Evolutionary conservation across 164 flowering plant species (phyloP).

Genomic region (Berberis vulgaris): DNA sequence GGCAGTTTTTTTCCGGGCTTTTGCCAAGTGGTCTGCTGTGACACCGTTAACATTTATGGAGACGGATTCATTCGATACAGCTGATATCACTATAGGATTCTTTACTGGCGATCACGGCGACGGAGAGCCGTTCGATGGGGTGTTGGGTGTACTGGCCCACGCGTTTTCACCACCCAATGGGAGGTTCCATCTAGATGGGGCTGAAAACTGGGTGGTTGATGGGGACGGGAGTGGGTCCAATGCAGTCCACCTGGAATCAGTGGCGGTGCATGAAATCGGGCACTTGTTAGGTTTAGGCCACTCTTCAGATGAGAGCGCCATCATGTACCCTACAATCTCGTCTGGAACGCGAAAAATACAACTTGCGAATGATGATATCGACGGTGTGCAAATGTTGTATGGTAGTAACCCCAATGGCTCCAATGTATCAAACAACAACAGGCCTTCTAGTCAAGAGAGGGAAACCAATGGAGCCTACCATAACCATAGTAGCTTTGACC

Average conservation of each 20-base stretch:
- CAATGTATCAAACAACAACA: conserved; percentile 11
- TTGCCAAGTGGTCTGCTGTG: conserved; percentile 45
- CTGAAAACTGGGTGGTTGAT: conserved; percentile 52
- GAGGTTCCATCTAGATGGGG: conserved; percentile 48
- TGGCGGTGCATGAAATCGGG: conserved; percentile 94
- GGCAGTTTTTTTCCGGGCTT: conserved; percentile 39
- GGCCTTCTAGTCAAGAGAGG: conserved; percentile 18
- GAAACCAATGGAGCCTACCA: conserved; percentile 10
- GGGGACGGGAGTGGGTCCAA: conserved; percentile 16
- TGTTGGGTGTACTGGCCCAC: conserved; percentile 62
- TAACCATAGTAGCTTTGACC: no score
- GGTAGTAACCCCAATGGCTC: conserved; percentile 47
- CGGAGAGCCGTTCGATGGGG: conserved; percentile 76
- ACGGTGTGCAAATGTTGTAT: conserved; percentile 55
- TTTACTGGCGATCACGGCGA: conserved; percentile 64
- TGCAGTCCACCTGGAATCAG: conserved; percentile 62
- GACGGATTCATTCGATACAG: conserved; percentile 12
- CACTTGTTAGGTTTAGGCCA: conserved; percentile 76
- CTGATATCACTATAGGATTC: conserved; percentile 59
- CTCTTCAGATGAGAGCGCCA: conserved; percentile 48
- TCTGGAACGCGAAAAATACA: conserved; percentile 38
- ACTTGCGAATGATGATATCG: conserved; percentile 45
- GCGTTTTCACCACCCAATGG: conserved; percentile 76
- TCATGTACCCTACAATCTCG: conserved; percentile 68
- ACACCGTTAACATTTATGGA: conserved; percentile 43